These are phyloP conservation scores for Thamnidium elegans DNA, from an alignment of 192 early-diverging fungal genomes.

Conservation along the genomic window DNA sequence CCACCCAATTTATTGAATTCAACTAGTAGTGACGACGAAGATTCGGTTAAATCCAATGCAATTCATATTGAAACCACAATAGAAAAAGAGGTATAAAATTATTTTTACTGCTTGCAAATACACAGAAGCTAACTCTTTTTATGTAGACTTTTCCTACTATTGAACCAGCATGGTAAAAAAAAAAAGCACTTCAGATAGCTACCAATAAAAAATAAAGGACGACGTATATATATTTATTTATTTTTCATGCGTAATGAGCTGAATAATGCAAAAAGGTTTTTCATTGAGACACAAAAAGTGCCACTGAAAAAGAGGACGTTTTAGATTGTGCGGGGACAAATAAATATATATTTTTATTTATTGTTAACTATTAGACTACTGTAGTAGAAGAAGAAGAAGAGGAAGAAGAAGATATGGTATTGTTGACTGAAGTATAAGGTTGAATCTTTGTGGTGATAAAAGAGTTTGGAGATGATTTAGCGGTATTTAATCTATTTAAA, in stretches of 20 bases:
- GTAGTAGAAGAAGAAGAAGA: conserved; percentile 2
- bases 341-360: no score
- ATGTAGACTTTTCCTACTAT: neutral
- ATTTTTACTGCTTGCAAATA: no score
- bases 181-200: neutral
- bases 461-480: no score
- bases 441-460: no score
- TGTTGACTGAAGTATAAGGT: neutral
- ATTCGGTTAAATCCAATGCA: conserved; percentile 4
- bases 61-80: neutral
- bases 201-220: neutral
- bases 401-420: conserved; percentile 5
- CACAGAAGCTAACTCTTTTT: no score
- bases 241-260: neutral
- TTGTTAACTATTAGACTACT: neutral
- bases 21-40: conserved; percentile 15
- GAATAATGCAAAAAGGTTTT: no score
- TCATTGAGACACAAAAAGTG: no score
- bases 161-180: conserved; percentile 7
- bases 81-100: conserved; percentile 12
- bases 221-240: neutral
- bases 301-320: neutral
- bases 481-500: no score
- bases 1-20: conserved; percentile 4
- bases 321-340: no score